Percentiles rank a stretch among this genome's conserved stretches.
Conservation (phyloP, 176 grass and related monocot genomes). For the Poa pratensis region DNA sequence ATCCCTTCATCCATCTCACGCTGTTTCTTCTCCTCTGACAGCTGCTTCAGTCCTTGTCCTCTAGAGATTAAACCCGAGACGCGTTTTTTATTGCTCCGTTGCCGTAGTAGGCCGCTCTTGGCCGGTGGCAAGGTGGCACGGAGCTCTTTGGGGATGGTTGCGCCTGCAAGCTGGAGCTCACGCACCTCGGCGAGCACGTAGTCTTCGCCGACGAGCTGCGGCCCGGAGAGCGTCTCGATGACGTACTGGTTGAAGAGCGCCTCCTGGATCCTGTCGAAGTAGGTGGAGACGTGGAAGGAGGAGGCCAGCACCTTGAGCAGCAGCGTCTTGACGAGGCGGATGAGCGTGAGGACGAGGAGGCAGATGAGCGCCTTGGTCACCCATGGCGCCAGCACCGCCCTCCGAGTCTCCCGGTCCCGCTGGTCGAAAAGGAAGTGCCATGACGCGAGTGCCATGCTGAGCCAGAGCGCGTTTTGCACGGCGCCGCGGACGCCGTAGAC, state of each 20-base stretch:
- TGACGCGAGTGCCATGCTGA: conserved; percentile 63
- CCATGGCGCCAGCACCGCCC: conserved; percentile 40
- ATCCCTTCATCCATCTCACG: conserved; percentile 45
- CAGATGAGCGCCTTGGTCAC: conserved; percentile 77
- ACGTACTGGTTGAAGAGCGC: conserved; percentile 81
- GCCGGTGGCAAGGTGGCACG: conserved; percentile 26
- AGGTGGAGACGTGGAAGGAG: conserved; percentile 78
- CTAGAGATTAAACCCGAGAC: conserved; percentile 47
- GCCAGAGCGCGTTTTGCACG: conserved; percentile 73
- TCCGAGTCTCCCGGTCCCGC: too few species aligned
- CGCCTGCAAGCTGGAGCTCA: conserved; percentile 62
- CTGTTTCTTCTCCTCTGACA: conserved; percentile 43
- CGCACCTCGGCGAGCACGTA: conserved; percentile 60
- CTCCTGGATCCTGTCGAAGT: conserved; percentile 83
- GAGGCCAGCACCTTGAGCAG: conserved; percentile 83
- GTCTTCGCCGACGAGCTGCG: conserved; percentile 59
- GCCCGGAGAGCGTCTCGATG: conserved; percentile 73
- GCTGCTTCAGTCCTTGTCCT: conserved; percentile 34
- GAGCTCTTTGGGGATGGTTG: conserved; percentile 58
- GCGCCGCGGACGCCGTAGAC: conserved; percentile 73
- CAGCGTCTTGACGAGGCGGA: conserved; percentile 74
- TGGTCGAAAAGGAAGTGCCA: conserved; percentile 73
- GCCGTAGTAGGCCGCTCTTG: conserved; percentile 42
- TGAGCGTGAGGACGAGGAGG: conserved; percentile 57
- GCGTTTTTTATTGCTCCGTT: conserved; percentile 28